A percentile compares a stretch with the other conserved stretches of the same genome.
phyloP scores from a whole-genome alignment of 108 stramenopile species.

The Parietichytrium sp. region DNA sequence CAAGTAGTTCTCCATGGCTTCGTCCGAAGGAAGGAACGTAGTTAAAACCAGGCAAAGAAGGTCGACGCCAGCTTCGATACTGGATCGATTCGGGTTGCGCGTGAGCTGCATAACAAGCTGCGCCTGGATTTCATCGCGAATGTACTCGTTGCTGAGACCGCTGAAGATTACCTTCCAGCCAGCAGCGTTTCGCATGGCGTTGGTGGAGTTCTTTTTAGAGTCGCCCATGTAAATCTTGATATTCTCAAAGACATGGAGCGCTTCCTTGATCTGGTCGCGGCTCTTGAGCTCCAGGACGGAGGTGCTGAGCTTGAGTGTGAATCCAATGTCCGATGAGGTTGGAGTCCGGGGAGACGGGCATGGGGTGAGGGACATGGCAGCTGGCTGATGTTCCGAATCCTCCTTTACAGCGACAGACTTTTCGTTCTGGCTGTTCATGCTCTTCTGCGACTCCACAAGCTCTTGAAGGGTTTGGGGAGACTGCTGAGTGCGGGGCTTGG shows the following conservation, averaged over 20 bases:
- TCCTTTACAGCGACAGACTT: no score
- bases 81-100: slow-evolving; percentile 49
- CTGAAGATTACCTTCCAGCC: slow-evolving; percentile 7
- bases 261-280: background rate
- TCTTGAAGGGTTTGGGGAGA: background rate
- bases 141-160: background rate
- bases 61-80: slow-evolving; percentile 54
- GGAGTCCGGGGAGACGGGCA: background rate
- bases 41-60: slow-evolving; percentile 48
- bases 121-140: slow-evolving; percentile 56
- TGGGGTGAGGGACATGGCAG: background rate
- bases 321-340: background rate
- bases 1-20: slow-evolving; percentile 54
- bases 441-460: background rate
- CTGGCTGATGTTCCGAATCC: no score
- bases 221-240: slow-evolving; percentile 37
- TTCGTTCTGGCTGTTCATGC: background rate
- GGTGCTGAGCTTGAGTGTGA: background rate
- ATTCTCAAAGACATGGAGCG: background rate
- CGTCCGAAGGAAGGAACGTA: slow-evolving; percentile 55
- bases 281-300: background rate
- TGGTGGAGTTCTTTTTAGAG: background rate
- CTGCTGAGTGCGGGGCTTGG: background rate
- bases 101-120: slow-evolving; percentile 65
- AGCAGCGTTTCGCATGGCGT: slow-evolving; percentile 1